phyloP scores from a whole-genome alignment of 2,329 filamentous ascomycete genomes.

The Aspergillus carbonarius region DNA sequence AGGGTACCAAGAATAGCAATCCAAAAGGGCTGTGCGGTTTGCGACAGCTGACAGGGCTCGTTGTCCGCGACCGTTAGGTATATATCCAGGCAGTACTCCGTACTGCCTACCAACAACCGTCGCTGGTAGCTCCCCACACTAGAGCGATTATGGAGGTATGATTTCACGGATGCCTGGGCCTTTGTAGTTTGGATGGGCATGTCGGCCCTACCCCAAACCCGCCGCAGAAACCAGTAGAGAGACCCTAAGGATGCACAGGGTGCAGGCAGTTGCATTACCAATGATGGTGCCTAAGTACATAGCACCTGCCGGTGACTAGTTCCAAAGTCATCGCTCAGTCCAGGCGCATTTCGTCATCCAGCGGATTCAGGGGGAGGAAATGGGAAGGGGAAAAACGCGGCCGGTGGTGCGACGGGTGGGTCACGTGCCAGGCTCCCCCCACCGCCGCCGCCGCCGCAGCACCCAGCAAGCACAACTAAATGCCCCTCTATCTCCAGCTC shows the following conservation, averaged over 20 bases:
- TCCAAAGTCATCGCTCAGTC: neutral
- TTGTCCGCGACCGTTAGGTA: too few relatives aligned
- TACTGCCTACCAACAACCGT: too few relatives aligned
- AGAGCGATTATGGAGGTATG: neutral
- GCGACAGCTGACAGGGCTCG: neutral
- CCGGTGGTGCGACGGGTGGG: conserved; percentile 20
- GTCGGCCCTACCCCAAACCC: neutral
- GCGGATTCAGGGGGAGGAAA: conserved; percentile 6
- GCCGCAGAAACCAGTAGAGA: neutral
- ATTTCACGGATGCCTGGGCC: neutral
- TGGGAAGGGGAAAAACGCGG: conserved; percentile 13
- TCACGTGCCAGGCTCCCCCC: conserved; percentile 26
- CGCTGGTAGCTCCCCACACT: neutral
- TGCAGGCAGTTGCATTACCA: neutral
- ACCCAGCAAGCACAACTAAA: conserved; percentile 29
- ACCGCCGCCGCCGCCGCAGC: conserved; percentile 23
- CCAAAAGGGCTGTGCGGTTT: neutral
- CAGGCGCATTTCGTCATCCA: conserved; percentile 9
- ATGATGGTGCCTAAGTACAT: neutral
- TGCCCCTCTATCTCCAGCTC: conserved; percentile 37
- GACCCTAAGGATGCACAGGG: neutral
- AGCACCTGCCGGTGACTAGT: too few relatives aligned
- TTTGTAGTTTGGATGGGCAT: neutral
- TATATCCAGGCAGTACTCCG: too few relatives aligned
- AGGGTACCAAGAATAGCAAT: conserved; percentile 4